Evolutionary conservation across 257 asterid species (phyloP).

Genomic region (Salvia hispanica): DNA sequence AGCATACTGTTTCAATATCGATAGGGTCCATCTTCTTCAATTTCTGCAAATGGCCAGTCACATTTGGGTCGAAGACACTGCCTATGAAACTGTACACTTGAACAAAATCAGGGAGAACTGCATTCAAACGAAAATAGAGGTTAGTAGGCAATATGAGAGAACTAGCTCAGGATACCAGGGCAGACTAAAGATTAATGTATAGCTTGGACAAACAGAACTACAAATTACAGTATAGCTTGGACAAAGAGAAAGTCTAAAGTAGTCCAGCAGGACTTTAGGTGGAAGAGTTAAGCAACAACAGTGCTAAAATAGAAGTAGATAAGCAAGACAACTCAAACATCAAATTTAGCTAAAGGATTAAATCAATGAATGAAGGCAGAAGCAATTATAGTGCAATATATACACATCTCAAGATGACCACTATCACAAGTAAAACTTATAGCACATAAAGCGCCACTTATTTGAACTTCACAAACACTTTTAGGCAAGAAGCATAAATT

Average conservation of each 20-base stretch:
- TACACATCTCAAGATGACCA: conserved; percentile 2
- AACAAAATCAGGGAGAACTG: conserved; percentile 94
- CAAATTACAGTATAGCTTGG: background rate
- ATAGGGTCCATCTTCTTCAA: conserved; percentile 89
- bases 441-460: background rate
- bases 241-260: conserved; percentile 6
- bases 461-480: background rate
- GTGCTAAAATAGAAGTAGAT: conserved; percentile 14
- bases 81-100: conserved; percentile 93
- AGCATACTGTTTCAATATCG: conserved; percentile 88
- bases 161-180: conserved; percentile 13
- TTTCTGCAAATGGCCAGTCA: conserved; percentile 72
- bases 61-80: conserved; percentile 85
- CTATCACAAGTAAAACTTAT: conserved; percentile 9
- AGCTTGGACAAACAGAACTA: too few relatives aligned
- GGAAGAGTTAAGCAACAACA: conserved; percentile 18
- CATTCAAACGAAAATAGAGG: conserved; percentile 35
- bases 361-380: background rate
- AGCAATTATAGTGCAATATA: background rate
- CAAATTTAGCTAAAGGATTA: conserved; percentile 13
- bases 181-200: background rate
- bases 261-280: conserved; percentile 6
- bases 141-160: conserved; percentile 19
- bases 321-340: background rate
- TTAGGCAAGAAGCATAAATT: too few relatives aligned